A percentile compares a stretch with the other conserved stretches of the same genome.
Evolutionary conservation across 2,329 filamentous ascomycete species (phyloP).

Genomic region (Laburnicola sp.): DNA sequence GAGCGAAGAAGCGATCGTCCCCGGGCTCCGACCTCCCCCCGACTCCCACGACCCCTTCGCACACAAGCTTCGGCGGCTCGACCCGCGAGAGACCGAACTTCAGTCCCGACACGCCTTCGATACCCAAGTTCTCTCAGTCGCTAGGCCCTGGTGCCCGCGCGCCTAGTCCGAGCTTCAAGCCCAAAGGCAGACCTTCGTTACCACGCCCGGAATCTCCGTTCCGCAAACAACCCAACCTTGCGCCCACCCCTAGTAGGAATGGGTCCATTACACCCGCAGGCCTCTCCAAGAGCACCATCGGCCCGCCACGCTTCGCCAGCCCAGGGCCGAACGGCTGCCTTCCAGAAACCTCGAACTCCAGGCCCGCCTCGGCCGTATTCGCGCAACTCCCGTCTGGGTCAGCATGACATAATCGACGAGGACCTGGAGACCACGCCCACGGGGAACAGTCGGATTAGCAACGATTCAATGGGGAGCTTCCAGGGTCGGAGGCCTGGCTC

Average conservation of each 20-base stretch:
- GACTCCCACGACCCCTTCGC: conserved; percentile 69
- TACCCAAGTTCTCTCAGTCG: conserved; percentile 86
- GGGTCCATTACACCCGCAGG: conserved; percentile 58
- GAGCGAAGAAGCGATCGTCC: conserved; percentile 70
- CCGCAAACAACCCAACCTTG: conserved; percentile 56
- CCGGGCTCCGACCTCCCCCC: conserved; percentile 61
- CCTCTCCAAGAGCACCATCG: conserved; percentile 57
- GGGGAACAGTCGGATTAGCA: conserved; percentile 54
- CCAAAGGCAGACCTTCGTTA: conserved; percentile 73
- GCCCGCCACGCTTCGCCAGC: conserved; percentile 64
- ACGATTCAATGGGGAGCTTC: conserved; percentile 57
- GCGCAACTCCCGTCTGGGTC: conserved; percentile 51
- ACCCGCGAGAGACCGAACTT: conserved; percentile 53
- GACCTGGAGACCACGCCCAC: conserved; percentile 54
- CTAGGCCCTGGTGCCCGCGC: conserved; percentile 72
- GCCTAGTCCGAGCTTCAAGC: conserved; percentile 71
- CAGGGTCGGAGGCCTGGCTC: conserved; percentile 41
- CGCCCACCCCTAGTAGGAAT: conserved; percentile 57
- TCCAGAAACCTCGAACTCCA: conserved; percentile 50
- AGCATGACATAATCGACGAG: conserved; percentile 47
- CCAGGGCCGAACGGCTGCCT: conserved; percentile 66
- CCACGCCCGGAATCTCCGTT: conserved; percentile 85
- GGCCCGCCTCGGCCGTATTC: conserved; percentile 52
- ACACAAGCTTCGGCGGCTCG: conserved; percentile 58
- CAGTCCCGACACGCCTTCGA: conserved; percentile 56